These are phyloP conservation scores for Rutstroemia sp. DNA, from an alignment of 2,329 filamentous ascomycete species.

Conservation along the genomic window DNA sequence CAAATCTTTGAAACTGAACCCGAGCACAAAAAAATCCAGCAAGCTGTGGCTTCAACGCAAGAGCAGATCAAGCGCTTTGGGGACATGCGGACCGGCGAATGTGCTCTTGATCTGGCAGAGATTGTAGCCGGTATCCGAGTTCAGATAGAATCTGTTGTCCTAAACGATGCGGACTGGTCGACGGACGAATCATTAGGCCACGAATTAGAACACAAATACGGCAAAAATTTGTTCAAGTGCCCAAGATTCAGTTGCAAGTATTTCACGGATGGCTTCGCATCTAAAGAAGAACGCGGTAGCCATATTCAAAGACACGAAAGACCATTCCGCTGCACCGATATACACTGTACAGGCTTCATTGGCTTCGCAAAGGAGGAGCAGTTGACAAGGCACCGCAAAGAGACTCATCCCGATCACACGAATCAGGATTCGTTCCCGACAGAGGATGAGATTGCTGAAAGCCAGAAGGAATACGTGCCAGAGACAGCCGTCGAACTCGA, in stretches of 20 bases:
- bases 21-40: background rate
- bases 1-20: background rate
- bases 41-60: background rate
- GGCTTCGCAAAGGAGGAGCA: constrained; percentile 14
- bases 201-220: constrained; percentile 12
- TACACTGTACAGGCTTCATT: constrained; percentile 9
- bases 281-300: constrained; percentile 23
- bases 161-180: background rate
- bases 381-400: constrained; percentile 10
- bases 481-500: too few relatives aligned
- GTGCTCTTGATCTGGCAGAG: background rate
- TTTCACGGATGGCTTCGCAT: constrained; percentile 28
- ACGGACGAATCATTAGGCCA: constrained; percentile 13
- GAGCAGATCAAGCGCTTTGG: background rate
- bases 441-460: constrained; percentile 8
- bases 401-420: constrained; percentile 8
- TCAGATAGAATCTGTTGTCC: background rate
- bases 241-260: too few relatives aligned
- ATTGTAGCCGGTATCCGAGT: background rate
- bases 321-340: constrained; percentile 30
- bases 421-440: background rate
- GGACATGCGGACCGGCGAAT: background rate
- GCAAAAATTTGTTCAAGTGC: too few relatives aligned
- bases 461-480: background rate
- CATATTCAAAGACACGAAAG: constrained; percentile 32